phyloP scores from a whole-genome alignment of 2,329 filamentous ascomycete genomes.

The Ceratocystis lukuohia region DNA sequence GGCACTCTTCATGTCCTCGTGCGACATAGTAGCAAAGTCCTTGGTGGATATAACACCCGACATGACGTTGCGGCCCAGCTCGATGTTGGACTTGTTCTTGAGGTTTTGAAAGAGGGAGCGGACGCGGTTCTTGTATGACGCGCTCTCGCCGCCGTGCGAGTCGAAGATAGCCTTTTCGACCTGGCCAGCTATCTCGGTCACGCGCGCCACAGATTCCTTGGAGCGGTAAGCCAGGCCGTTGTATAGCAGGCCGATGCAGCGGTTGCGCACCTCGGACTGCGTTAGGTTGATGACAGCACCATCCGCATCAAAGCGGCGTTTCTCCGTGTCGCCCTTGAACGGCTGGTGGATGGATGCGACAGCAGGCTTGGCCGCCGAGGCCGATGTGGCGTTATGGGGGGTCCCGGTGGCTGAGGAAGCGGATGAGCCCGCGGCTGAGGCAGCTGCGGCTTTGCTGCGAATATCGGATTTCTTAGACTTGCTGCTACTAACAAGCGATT shows the following conservation, averaged over 20 bases:
- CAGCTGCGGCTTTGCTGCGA: conserved; percentile 27
- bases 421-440: conserved; percentile 32
- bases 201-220: conserved; percentile 53
- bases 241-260: conserved; percentile 82
- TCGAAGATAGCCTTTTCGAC: conserved; percentile 68
- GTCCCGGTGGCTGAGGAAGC: conserved; percentile 35
- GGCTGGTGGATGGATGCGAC: conserved; percentile 25
- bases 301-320: conserved; percentile 71
- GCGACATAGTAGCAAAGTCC: conserved; percentile 71
- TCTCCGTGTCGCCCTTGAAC: conserved; percentile 56
- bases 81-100: conserved; percentile 77
- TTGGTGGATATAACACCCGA: conserved; percentile 57
- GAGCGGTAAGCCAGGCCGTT: conserved; percentile 68
- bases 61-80: conserved; percentile 64
- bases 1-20: conserved; percentile 81
- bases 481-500: conserved; percentile 57
- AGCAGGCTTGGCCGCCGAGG: conserved; percentile 26
- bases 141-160: conserved; percentile 52
- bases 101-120: conserved; percentile 88
- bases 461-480: conserved; percentile 34
- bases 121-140: conserved; percentile 72
- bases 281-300: conserved; percentile 67
- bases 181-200: conserved; percentile 65
- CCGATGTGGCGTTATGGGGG: conserved; percentile 24
- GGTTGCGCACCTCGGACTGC: conserved; percentile 59